Conservation (phyloP, 1,139 yeast species). For the Blastobotrys aristatus region DNA sequence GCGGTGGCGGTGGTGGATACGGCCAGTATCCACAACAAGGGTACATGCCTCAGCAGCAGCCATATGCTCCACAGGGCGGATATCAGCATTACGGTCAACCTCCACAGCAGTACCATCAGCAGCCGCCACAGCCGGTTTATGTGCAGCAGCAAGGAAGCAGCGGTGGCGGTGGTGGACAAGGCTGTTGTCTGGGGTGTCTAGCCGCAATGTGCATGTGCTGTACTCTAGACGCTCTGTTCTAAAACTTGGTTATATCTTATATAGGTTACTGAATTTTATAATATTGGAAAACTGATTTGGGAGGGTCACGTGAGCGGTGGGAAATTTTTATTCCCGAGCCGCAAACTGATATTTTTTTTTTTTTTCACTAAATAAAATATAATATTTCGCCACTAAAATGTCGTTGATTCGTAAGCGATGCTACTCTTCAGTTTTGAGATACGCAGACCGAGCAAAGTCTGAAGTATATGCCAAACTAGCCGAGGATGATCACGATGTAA, state of each 20-base stretch:
- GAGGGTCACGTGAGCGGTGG: not conserved
- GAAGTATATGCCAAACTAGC: slow-evolving; percentile 3
- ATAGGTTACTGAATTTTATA: not conserved
- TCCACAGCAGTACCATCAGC: slow-evolving; percentile 7
- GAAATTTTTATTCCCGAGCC: not conserved
- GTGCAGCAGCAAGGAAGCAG: slow-evolving; percentile 38
- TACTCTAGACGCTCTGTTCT: slow-evolving; percentile 27
- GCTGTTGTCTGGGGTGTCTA: slow-evolving; percentile 38
- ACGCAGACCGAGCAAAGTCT: slow-evolving; percentile 7
- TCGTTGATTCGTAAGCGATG: not conserved
- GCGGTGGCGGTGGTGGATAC: not conserved
- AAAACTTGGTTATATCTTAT: slow-evolving; percentile 1
- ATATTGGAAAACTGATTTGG: not conserved
- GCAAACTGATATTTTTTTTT: not conserved
- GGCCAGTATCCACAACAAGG: slow-evolving; percentile 8
- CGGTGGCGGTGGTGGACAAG: slow-evolving; percentile 20
- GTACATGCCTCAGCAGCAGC: slow-evolving; percentile 9
- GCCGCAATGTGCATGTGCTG: slow-evolving; percentile 40
- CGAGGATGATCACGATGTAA: not conserved
- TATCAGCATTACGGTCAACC: slow-evolving; percentile 25
- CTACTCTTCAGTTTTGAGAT: slow-evolving; percentile 7
- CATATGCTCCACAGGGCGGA: slow-evolving; percentile 23
- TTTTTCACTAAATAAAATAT: not conserved
- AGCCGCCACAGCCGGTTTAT: slow-evolving; percentile 40
- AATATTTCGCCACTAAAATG: not conserved